Evolutionary conservation across 192 early-diverging fungal species (phyloP).

Genomic region (Lobulomyces angularis): DNA sequence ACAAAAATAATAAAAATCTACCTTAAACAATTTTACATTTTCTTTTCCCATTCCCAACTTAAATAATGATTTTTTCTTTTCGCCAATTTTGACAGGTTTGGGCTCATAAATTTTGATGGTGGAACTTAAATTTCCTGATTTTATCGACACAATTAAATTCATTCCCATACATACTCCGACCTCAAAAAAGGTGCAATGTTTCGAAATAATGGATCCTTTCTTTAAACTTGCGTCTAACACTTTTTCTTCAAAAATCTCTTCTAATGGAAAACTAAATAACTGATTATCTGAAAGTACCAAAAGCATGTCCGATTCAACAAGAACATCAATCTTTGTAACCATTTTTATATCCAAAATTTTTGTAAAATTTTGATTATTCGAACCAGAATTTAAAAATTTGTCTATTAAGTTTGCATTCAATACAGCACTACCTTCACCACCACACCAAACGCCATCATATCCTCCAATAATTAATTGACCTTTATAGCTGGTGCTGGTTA

Average conservation of each 20-base stretch:
- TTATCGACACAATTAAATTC: slow-evolving; percentile 39
- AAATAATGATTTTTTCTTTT: slow-evolving; percentile 22
- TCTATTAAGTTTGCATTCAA: slow-evolving; percentile 31
- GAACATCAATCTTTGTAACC: slow-evolving; percentile 75
- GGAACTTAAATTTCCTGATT: slow-evolving; percentile 12
- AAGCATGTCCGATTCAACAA: slow-evolving; percentile 67
- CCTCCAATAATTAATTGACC: slow-evolving; percentile 66
- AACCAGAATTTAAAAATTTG: slow-evolving; percentile 12
- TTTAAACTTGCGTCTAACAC: no score
- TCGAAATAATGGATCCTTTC: no score
- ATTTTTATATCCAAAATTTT: slow-evolving; percentile 54
- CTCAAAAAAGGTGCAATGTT: no score
- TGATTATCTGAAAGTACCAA: slow-evolving; percentile 66
- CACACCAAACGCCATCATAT: slow-evolving; percentile 72
- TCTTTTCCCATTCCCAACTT: slow-evolving; percentile 20
- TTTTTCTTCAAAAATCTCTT: no score
- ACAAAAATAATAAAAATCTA: background rate
- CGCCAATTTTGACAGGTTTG: slow-evolving; percentile 7
- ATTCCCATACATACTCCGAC: slow-evolving; percentile 38
- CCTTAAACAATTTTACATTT: slow-evolving; percentile 35
- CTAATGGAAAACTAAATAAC: no score
- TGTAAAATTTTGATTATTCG: slow-evolving; percentile 12
- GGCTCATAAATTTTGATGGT: slow-evolving; percentile 53
- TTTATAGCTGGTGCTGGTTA: slow-evolving; percentile 37
- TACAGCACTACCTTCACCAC: slow-evolving; percentile 41